Percentiles rank a stretch among this genome's conserved stretches.
These are phyloP conservation scores for Calonectria honghensis DNA, from an alignment of 2,329 filamentous ascomycete genomes.

Conservation along the genomic window DNA sequence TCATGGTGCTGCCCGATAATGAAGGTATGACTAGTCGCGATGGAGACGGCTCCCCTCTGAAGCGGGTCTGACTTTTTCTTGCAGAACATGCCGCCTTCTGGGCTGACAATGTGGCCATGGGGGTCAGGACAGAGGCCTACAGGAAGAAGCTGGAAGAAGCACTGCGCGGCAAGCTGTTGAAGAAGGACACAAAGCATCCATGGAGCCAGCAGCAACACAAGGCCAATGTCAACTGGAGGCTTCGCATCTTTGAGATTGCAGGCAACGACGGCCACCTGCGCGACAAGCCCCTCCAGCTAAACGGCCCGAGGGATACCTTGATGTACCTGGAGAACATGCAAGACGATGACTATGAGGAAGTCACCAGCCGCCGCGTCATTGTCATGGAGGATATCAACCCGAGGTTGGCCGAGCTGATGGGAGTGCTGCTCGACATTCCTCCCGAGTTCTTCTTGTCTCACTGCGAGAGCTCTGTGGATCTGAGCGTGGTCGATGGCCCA, in stretches of 20 bases:
- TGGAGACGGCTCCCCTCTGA: too few species aligned
- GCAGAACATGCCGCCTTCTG: conserved; percentile 19
- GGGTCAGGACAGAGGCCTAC: conserved; percentile 1
- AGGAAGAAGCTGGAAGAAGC: neutral
- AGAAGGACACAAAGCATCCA: conserved; percentile 7
- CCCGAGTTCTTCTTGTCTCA: conserved; percentile 15
- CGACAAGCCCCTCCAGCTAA: neutral
- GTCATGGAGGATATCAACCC: conserved; percentile 13
- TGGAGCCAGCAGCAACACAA: neutral
- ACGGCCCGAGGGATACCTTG: conserved; percentile 13
- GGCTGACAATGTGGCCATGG: neutral
- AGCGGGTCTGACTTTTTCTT: neutral
- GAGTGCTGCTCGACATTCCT: conserved; percentile 1
- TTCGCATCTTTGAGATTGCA: conserved; percentile 14
- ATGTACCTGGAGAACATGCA: neutral
- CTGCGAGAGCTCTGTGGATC: neutral
- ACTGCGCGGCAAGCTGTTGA: neutral
- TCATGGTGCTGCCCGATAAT: conserved; percentile 5
- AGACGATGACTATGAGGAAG: neutral
- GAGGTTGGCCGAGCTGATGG: neutral
- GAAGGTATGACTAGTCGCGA: neutral
- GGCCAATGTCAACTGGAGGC: neutral
- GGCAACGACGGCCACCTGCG: neutral
- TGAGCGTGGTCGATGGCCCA: neutral
- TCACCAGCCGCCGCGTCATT: neutral